Evolutionary conservation across 2,329 filamentous ascomycete species (phyloP).

Genomic region (Colletotrichum cordylinicola): DNA sequence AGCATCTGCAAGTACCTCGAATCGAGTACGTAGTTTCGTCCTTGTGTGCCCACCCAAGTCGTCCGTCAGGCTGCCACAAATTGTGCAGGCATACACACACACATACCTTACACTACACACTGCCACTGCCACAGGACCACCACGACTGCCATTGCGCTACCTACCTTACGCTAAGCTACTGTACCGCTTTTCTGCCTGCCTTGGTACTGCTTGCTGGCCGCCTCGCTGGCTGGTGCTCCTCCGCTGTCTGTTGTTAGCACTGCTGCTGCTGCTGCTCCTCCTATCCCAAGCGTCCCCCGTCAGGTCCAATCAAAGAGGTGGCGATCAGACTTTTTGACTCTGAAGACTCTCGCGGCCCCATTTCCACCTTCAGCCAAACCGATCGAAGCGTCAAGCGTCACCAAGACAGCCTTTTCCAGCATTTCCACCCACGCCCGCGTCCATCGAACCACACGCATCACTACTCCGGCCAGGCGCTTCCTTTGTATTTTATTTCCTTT

Average conservation of each 20-base stretch:
- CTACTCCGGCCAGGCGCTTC: conserved; percentile 22
- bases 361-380: conserved; percentile 21
- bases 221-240: not conserved
- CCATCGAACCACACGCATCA: conserved; percentile 12
- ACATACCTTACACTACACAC: not conserved
- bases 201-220: not conserved
- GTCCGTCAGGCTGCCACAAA: not conserved
- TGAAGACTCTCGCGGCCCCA: conserved; percentile 22
- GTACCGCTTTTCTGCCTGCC: not conserved
- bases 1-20: not conserved
- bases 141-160: not conserved
- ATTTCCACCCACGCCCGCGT: conserved; percentile 14
- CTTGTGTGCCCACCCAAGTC: not conserved
- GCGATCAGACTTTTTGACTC: conserved; percentile 40
- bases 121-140: conserved; percentile 11
- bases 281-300: conserved; percentile 5
- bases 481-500: conserved; percentile 16
- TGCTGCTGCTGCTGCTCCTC: not conserved
- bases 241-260: not conserved
- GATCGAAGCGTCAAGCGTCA: conserved; percentile 17
- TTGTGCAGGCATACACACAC: not conserved
- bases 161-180: not conserved
- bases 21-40: not conserved
- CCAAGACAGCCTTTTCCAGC: conserved; percentile 13
- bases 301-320: conserved; percentile 38